Percentiles rank a stretch among this genome's conserved stretches.
phyloP scores from a whole-genome alignment of 176 grass and related monocot genomes.

The Neostapfia colusana region DNA sequence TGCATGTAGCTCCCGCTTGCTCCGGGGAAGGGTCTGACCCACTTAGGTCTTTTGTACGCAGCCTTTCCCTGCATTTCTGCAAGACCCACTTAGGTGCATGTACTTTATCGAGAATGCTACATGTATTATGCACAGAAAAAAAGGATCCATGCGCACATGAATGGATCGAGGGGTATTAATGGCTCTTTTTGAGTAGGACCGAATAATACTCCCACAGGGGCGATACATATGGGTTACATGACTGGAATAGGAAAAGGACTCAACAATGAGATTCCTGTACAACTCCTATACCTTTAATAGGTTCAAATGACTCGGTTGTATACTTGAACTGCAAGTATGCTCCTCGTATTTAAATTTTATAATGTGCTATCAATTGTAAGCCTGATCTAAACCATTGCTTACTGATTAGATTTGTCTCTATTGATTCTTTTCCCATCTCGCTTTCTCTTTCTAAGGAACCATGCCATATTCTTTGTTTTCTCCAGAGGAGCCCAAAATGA shows the following conservation, averaged over 20 bases:
- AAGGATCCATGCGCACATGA: not conserved
- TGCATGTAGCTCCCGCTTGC: too few species aligned
- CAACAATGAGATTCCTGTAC: too few species aligned
- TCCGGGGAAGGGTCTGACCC: too few species aligned
- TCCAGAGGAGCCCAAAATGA: slow-evolving; percentile 46
- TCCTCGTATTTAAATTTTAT: not conserved
- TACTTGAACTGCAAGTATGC: not conserved
- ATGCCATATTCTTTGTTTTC: slow-evolving; percentile 17
- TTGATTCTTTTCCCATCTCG: not conserved
- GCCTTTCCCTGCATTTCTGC: too few species aligned
- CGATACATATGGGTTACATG: too few species aligned
- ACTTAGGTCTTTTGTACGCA: too few species aligned
- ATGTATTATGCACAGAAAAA: not conserved
- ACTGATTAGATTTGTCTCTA: slow-evolving; percentile 24
- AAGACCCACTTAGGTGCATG: too few species aligned
- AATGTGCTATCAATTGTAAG: not conserved
- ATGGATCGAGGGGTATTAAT: not conserved
- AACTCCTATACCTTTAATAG: too few species aligned
- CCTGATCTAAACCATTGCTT: slow-evolving; percentile 20
- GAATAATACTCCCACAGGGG: too few species aligned
- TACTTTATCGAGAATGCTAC: not conserved
- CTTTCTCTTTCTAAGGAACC: slow-evolving; percentile 16
- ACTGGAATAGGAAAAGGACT: too few species aligned
- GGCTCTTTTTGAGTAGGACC: too few species aligned
- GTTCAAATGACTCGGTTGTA: not conserved